Percentiles rank a stretch among this genome's conserved stretches.
These are phyloP conservation scores for Massarina eburnea DNA, from an alignment of 2,329 filamentous ascomycete species.

Conservation along the genomic window DNA sequence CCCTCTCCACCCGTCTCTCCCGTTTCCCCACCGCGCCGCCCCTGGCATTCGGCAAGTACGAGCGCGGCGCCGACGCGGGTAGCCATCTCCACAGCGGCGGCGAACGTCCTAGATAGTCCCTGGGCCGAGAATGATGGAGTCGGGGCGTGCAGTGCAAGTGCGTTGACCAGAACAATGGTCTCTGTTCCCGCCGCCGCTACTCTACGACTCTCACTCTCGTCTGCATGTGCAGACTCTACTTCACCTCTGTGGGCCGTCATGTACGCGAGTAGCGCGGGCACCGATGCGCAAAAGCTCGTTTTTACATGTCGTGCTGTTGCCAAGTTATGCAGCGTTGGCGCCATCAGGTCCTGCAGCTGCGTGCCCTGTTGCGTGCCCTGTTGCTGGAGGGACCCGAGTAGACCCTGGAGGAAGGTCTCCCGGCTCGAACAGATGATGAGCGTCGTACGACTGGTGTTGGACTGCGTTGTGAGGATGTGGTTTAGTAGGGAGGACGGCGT, in stretches of 20 bases:
- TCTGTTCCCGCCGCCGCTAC: constrained; percentile 11
- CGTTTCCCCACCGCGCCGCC: not conserved
- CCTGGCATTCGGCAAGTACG: constrained; percentile 46
- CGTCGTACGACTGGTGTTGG: constrained; percentile 56
- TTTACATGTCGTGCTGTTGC: constrained; percentile 69
- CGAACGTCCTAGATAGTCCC: constrained; percentile 65
- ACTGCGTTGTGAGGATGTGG: constrained; percentile 58
- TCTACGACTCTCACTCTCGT: not conserved
- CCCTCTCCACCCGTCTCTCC: constrained; percentile 48
- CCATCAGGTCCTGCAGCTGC: constrained; percentile 50
- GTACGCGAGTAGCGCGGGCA: constrained; percentile 76
- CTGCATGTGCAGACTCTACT: constrained; percentile 1
- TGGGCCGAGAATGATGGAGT: constrained; percentile 77
- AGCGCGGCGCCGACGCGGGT: constrained; percentile 37
- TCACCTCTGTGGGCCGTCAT: constrained; percentile 60
- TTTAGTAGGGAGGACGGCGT: constrained; percentile 59
- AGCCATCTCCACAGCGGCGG: constrained; percentile 64
- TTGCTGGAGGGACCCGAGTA: constrained; percentile 53
- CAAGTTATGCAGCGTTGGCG: constrained; percentile 68
- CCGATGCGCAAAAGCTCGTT: constrained; percentile 71
- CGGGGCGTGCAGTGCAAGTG: constrained; percentile 65
- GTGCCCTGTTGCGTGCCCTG: constrained; percentile 10
- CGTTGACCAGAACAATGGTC: constrained; percentile 63
- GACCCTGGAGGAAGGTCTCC: constrained; percentile 63
- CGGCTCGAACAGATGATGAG: constrained; percentile 71